phyloP scores from a whole-genome alignment of 805 yeast species.

The Sugiyamaella valdiviana region DNA sequence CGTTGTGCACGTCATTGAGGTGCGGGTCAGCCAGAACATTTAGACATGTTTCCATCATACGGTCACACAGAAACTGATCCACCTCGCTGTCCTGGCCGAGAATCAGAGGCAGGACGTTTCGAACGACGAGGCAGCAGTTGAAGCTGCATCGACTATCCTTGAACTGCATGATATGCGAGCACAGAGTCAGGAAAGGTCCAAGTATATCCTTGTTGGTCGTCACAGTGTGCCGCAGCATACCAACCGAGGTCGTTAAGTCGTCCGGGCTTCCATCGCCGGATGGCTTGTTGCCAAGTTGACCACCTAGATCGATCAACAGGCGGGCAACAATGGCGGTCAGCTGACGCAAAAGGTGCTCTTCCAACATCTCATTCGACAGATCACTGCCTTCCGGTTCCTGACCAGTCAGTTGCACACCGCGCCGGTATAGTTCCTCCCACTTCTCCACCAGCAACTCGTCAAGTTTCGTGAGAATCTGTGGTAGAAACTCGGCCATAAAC shows the following conservation, averaged over 20 bases:
- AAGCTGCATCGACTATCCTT: constrained; percentile 90
- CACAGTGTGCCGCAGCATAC: constrained; percentile 54
- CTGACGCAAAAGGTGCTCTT: constrained; percentile 88
- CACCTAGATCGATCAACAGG: constrained; percentile 77
- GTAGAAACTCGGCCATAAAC: constrained; percentile 73
- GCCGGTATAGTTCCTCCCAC: constrained; percentile 64
- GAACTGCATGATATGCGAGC: constrained; percentile 71
- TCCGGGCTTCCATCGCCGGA: constrained; percentile 25
- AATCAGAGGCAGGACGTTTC: constrained; percentile 65
- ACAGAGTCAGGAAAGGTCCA: constrained; percentile 69
- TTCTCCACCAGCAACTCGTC: constrained; percentile 66
- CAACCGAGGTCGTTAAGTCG: constrained; percentile 43
- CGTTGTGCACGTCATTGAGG: constrained; percentile 81
- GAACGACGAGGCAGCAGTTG: constrained; percentile 75
- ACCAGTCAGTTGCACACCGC: constrained; percentile 39
- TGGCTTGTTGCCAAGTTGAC: constrained; percentile 53
- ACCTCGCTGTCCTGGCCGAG: constrained; percentile 67
- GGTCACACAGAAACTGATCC: constrained; percentile 59
- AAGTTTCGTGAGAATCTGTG: constrained; percentile 64
- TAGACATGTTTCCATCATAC: constrained; percentile 63
- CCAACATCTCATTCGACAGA: constrained; percentile 96
- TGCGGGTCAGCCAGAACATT: constrained; percentile 65
- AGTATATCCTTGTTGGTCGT: constrained; percentile 58
- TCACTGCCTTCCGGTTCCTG: constrained; percentile 60
- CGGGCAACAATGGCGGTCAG: constrained; percentile 88